A percentile compares a stretch with the other conserved stretches of the same genome.
phyloP scores from a whole-genome alignment of 805 yeast species.

The Starmerella stigmatis region DNA sequence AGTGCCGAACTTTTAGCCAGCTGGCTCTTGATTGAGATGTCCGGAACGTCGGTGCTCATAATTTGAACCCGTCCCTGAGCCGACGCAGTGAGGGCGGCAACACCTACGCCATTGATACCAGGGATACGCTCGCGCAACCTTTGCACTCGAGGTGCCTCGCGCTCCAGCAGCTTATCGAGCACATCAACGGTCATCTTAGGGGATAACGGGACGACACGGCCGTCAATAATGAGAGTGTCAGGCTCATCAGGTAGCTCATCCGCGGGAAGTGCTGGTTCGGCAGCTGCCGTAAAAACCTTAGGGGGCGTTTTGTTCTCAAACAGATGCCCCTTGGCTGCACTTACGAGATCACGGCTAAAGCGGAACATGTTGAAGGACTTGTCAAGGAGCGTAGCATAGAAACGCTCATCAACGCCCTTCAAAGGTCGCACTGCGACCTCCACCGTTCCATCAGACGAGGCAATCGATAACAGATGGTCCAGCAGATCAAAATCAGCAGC shows the following conservation, averaged over 20 bases:
- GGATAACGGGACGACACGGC: slow-evolving; percentile 10
- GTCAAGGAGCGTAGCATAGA: slow-evolving; percentile 13
- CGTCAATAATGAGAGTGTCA: slow-evolving; percentile 20
- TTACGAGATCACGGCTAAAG: slow-evolving; percentile 14
- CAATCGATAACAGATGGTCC: slow-evolving; percentile 7
- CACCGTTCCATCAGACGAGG: slow-evolving; percentile 6
- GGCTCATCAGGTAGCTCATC: slow-evolving; percentile 1
- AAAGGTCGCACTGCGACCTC: slow-evolving; percentile 17
- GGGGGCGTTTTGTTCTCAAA: slow-evolving; percentile 15
- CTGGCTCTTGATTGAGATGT: not conserved
- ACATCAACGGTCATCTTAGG: not conserved
- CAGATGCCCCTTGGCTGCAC: slow-evolving; percentile 14
- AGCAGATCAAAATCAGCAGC: slow-evolving; percentile 7
- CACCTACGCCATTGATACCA: slow-evolving; percentile 10
- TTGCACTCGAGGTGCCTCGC: slow-evolving; percentile 18
- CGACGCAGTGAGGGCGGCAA: slow-evolving; percentile 11
- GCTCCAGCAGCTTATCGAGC: slow-evolving; percentile 13
- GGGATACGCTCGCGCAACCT: slow-evolving; percentile 10
- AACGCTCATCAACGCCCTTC: slow-evolving; percentile 13
- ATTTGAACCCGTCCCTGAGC: slow-evolving; percentile 9
- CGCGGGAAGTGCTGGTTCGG: slow-evolving; percentile 3
- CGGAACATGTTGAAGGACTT: slow-evolving; percentile 13
- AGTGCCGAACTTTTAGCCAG: not conserved
- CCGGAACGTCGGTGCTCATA: slow-evolving; percentile 7
- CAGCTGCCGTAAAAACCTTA: slow-evolving; percentile 4